Percentiles rank a stretch among this genome's conserved stretches.
These are phyloP conservation scores for Alternaria longipes DNA, from an alignment of 2,329 filamentous ascomycete genomes.

Conservation along the genomic window DNA sequence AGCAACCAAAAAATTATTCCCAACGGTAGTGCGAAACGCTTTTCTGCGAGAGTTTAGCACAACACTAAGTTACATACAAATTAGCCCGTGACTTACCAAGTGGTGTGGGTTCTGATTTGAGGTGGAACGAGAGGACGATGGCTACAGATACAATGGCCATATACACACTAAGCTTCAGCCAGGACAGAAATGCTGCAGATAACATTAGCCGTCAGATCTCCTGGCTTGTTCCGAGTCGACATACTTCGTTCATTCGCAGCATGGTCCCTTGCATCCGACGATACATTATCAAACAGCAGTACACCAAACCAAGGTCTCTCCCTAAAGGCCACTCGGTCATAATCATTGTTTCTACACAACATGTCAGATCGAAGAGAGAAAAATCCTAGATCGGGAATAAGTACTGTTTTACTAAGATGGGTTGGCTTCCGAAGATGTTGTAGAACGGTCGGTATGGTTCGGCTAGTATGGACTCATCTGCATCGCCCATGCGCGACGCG, in stretches of 20 bases:
- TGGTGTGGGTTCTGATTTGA: constrained; percentile 71
- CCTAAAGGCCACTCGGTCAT: constrained; percentile 62
- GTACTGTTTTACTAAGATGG: constrained; percentile 57
- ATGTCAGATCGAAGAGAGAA: background rate
- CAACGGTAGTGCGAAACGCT: constrained; percentile 80
- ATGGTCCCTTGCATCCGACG: constrained; percentile 78
- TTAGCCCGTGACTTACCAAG: constrained; percentile 24
- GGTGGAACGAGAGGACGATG: constrained; percentile 91
- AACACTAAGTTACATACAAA: background rate
- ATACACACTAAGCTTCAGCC: constrained; percentile 87
- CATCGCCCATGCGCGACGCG: constrained; percentile 35
- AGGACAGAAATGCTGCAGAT: constrained; percentile 76
- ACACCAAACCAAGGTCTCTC: constrained; percentile 71
- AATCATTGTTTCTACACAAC: constrained; percentile 51
- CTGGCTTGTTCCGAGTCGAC: background rate
- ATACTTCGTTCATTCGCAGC: constrained; percentile 78
- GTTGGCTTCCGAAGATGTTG: constrained; percentile 59
- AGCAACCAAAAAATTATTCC: constrained; percentile 89
- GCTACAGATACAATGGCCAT: constrained; percentile 90
- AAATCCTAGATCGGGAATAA: background rate
- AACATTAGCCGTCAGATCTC: constrained; percentile 11
- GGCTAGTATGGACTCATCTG: constrained; percentile 42
- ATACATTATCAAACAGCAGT: constrained; percentile 77
- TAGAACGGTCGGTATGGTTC: constrained; percentile 62
- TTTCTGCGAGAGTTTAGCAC: constrained; percentile 63